phyloP scores from a whole-genome alignment of 2,329 filamentous ascomycete genomes.

The Helicocarpus griseus region DNA sequence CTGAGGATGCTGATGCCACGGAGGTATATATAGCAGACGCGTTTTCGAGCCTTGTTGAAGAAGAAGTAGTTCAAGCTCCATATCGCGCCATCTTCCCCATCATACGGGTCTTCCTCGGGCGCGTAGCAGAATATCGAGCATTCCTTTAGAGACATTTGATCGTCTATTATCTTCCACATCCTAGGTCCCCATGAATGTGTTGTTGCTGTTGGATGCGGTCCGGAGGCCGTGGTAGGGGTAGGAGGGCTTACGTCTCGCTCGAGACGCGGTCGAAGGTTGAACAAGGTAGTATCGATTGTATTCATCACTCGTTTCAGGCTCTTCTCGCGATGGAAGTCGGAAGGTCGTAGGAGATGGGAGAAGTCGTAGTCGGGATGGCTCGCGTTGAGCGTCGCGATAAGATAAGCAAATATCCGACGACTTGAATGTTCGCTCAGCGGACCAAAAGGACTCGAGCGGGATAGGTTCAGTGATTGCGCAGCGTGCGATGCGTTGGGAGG shows the following conservation, averaged over 20 bases:
- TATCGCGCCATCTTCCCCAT: constrained; percentile 85
- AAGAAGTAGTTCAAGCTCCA: constrained; percentile 98
- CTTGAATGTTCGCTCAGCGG: constrained; percentile 79
- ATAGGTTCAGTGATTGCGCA: constrained; percentile 60
- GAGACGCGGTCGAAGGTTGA: constrained; percentile 65
- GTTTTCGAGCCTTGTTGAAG: constrained; percentile 85
- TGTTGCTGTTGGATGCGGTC: constrained; percentile 40
- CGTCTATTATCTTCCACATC: constrained; percentile 87
- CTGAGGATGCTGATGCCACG: constrained; percentile 66
- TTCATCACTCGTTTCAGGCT: constrained; percentile 74
- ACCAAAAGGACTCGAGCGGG: constrained; percentile 83
- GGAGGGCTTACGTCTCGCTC: constrained; percentile 31
- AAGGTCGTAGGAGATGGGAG: constrained; percentile 77
- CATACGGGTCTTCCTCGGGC: constrained; percentile 82
- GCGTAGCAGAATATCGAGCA: constrained; percentile 86
- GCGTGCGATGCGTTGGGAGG: constrained; percentile 67
- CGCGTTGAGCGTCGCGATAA: constrained; percentile 93
- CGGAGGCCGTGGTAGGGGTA: constrained; percentile 33
- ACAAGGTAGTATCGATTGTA: constrained; percentile 75
- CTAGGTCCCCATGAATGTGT: constrained; percentile 70
- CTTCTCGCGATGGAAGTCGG: constrained; percentile 80
- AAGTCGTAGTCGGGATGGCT: constrained; percentile 97
- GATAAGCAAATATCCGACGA: constrained; percentile 84
- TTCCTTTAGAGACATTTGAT: constrained; percentile 84
- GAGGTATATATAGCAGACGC: constrained; percentile 88